Evolutionary conservation across 1,139 yeast species (phyloP), one percentile per base, ranked within the genome.

Genomic region (Suhomyces maxii): DNA sequence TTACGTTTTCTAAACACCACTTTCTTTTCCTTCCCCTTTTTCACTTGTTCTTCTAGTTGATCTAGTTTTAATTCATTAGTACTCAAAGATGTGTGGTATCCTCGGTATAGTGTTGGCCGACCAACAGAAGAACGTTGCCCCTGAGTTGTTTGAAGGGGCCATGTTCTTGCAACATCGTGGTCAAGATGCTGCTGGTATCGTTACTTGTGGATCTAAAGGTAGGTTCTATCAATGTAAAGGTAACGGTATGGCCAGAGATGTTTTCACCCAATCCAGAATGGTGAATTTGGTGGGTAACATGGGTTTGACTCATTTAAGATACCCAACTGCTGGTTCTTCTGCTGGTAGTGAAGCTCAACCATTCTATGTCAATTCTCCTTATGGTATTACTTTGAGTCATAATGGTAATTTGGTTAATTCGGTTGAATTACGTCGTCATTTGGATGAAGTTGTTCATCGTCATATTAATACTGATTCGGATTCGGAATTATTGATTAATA

Each of bases 131-230:
- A 77, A 80, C 48, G 97, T 88, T 44, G 95, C 97, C 18, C 83
- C 96, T 8, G 98, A 91, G 63, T 75, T 93, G 46, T 84, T 89
- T 52, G 99, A 93, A 67, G 97, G 97, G 14, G 88, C 95, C 53
- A 83, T 90, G 75, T 93, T 86, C 65, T 76, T 93, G 53, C 99
- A 93, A 65, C 99, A 93, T 65, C 82, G 99, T 63, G 99, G 99
- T 40, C 99, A 93, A 69, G 99, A 93, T 67, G 99, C 99, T 10
- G 97, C 98, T n/a, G 99, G 99, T 53, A 91, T 93, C 50, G 95
- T 89, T 36, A 95, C 99, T 10, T 90, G 97, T 68, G 99, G 97
- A 43, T 75, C 88, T 42, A 83, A 91, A 54, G 99, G 99, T 54
- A 79, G 99, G 50, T 79, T 95, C 48, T 91, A 89, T 71, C 98